A percentile compares a stretch with the other conserved stretches of the same genome.
Evolutionary conservation across 345 rosid genomes (phyloP).

Genomic region (Eucalyptus virginea): DNA sequence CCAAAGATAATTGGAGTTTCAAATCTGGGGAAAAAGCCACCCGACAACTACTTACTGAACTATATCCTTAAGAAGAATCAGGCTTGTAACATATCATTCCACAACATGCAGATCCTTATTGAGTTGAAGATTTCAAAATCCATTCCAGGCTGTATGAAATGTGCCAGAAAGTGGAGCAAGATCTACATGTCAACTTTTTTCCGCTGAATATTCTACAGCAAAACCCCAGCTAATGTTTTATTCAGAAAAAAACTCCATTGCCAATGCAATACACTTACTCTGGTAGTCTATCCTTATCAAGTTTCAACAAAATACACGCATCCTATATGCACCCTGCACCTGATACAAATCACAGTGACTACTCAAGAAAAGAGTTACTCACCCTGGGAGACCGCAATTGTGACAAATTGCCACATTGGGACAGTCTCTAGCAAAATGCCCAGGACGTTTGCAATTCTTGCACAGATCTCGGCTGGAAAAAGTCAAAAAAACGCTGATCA

Average conservation of each 20-base stretch:
- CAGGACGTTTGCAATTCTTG: slow-evolving; percentile 97
- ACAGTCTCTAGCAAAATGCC: slow-evolving; percentile 96
- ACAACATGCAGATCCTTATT: neutral
- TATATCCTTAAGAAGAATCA: neutral
- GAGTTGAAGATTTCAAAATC: neutral
- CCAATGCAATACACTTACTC: neutral
- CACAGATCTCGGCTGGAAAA: slow-evolving; percentile 78
- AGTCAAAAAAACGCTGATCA: neutral
- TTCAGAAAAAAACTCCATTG: neutral
- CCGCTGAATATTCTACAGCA: neutral
- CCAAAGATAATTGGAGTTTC: neutral
- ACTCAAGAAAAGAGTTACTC: neutral
- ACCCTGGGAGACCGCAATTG: slow-evolving; percentile 98
- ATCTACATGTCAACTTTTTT: neutral
- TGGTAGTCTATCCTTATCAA: neutral
- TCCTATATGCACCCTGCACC: neutral
- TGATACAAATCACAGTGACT: neutral
- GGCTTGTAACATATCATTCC: neutral
- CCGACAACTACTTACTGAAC: neutral
- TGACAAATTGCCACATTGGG: slow-evolving; percentile 95
- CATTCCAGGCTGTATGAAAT: neutral
- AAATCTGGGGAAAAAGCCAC: neutral
- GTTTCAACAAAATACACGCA: neutral
- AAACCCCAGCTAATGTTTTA: neutral
- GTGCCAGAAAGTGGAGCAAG: neutral